Base-by-base conservation (phyloP, 768 basidiomycete species). In the Leucocoprinus leucothites region DNA sequence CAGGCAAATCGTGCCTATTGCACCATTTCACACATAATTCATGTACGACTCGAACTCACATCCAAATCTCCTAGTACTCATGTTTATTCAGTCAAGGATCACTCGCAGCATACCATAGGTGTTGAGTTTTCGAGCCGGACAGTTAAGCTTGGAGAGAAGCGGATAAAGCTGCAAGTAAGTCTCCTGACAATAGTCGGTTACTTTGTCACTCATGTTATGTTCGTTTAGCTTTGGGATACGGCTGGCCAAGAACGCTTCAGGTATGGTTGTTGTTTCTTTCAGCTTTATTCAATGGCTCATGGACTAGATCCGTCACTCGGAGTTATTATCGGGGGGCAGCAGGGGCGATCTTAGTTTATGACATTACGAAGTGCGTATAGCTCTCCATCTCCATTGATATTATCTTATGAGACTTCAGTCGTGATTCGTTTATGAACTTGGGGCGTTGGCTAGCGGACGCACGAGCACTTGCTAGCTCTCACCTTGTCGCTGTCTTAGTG, bases 121-220 rank as follows among this genome's bases (percentile, higher is more conserved):
- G 97, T 99, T 25, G 97, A 98, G 67, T 98, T 99, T 68, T 94
- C 94, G 16, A 96, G 94, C 67, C 79, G 94, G 61, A 94, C 94
- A 0, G 84, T 99, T 57, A 89, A 88, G 64, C 79, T 98, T 21
- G 95, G 91, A 49, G 94, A 97, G 77, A 92, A 94, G 73, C 82
- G 89, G 60, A 93, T 97, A 61, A 98, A 97, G 70, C 80, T 98
- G 36, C 96, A 98, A 84, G 94, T 94, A 44, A 60, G 81, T 64
- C 13, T 46, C 49, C 51, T 38, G 56, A 35, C 52, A 56, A 46
- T 25, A 26, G 58, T 18, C 42, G 21, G 52, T 25, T n/a, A n/a
- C 46, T 60, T 53, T 56, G 50, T 34, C 57, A 52, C 58, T 67
- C 47, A 65, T 41, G 38, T 34, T 21, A 24, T 21, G 41, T 18